Evolutionary conservation across 164 flowering plant species (phyloP).

Genomic region (Buxus sempervirens): DNA sequence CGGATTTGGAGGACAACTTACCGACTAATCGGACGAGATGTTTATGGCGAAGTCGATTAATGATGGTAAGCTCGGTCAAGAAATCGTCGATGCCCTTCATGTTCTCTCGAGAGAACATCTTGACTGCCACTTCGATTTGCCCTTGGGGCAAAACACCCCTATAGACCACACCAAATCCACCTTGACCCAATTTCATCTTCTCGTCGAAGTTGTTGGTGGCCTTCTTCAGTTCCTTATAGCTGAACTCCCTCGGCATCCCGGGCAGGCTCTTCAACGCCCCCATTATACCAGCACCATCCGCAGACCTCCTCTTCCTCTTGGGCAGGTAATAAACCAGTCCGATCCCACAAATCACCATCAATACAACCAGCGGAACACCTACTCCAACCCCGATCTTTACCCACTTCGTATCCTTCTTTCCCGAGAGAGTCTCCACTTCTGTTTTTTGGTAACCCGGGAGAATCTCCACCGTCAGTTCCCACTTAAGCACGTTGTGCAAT

Average conservation of each 20-base stretch:
- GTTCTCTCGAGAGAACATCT: slow-evolving; percentile 31
- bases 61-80: slow-evolving; percentile 40
- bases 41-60: slow-evolving; percentile 37
- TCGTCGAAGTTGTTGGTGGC: slow-evolving; percentile 38
- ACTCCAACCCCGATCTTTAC: slow-evolving; percentile 27
- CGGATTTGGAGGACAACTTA: neutral
- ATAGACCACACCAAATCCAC: slow-evolving; percentile 44
- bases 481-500: slow-evolving; percentile 55
- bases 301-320: slow-evolving; percentile 4
- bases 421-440: too few relatives aligned
- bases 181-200: slow-evolving; percentile 36
- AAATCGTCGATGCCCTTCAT: slow-evolving; percentile 35
- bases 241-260: slow-evolving; percentile 34
- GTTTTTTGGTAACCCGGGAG: too few relatives aligned
- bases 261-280: slow-evolving; percentile 31
- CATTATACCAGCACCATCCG: slow-evolving; percentile 5
- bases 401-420: neutral
- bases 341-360: slow-evolving; percentile 3
- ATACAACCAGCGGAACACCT: slow-evolving; percentile 19
- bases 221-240: slow-evolving; percentile 28
- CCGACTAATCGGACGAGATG: slow-evolving; percentile 40
- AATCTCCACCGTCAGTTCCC: slow-evolving; percentile 46
- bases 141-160: slow-evolving; percentile 30
- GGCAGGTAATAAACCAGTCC: slow-evolving; percentile 12
- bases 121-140: slow-evolving; percentile 28